Evolutionary conservation across 805 yeast species (phyloP), one percentile per base, ranked within the genome.

Genomic region (Lipomyces anomalus): DNA sequence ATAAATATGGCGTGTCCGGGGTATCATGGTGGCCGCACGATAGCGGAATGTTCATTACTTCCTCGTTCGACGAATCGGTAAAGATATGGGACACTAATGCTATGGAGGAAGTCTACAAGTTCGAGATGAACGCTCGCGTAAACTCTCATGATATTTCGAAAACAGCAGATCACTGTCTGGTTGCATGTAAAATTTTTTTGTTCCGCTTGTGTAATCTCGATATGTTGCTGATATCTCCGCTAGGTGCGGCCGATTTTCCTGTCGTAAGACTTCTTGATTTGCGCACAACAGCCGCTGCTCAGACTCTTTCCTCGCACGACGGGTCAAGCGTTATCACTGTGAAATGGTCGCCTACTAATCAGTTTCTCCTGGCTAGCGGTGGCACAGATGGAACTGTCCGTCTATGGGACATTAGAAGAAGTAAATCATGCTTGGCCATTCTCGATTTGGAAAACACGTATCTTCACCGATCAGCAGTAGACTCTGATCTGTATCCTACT

Each of bases 1-100:
- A 89, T 59, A 61, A 67, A 17, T 86, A 72, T 61, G 95, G 95
- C 0, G 71, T 89, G 0, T 83, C 95, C 0, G 66, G 76, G 13
- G 68, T 85, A 0, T 70, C 73, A 56, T 89, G 97, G 97, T 90
- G 95, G 90, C 88, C 92, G 0, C 67, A 68, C 37, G 97, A 89
- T 63, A 78, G 80, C 28, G 96, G 95, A 1, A 72, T 89, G 80
- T 88, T 87, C 66, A 71, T 87, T 17, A 75, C 87, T 2, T 78
- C 87, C 1, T 85, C 95, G 0, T 86, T 79, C 61, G 97, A 89
- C 62, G 78, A 75, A 47, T 74, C 78, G 0, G 75, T 88, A 20
- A 83, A 80, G 51, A 70, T 87, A 1, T 89, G 95, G 94, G 95
- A 87, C 60, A 74, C 95, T 0, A 73, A 73, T 44, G 66, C 73